Evolutionary conservation across 2,329 filamentous ascomycete species (phyloP).

Genomic region (Calonectria montana): DNA sequence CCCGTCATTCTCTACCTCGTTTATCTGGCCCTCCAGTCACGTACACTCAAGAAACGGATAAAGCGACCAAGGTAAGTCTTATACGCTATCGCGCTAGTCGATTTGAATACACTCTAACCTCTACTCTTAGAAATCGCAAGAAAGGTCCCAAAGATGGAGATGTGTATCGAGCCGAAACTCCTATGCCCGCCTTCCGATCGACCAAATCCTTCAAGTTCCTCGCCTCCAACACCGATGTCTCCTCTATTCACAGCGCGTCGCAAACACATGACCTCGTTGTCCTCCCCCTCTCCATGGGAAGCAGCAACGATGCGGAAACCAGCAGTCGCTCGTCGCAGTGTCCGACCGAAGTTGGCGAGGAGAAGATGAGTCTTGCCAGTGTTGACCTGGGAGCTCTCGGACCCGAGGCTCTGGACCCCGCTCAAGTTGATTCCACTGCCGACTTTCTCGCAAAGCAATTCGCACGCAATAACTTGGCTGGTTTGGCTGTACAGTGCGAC

Average conservation of each 20-base stretch:
- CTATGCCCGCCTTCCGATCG: constrained; percentile 20
- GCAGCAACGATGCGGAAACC: constrained; percentile 15
- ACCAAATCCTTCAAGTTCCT: constrained; percentile 23
- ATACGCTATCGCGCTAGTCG: background rate
- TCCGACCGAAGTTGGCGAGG: constrained; percentile 1
- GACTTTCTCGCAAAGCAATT: constrained; percentile 20
- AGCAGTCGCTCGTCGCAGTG: constrained; percentile 19
- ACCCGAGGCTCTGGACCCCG: constrained; percentile 19
- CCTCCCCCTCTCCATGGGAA: constrained; percentile 20
- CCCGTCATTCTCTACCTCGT: constrained; percentile 17
- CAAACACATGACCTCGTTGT: constrained; percentile 24
- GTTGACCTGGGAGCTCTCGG: constrained; percentile 22
- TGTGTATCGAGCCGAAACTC: background rate
- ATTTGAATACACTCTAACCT: background rate
- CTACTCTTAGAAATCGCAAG: background rate
- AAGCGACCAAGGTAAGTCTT: background rate
- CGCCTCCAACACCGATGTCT: constrained; percentile 8
- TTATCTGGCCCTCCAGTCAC: background rate
- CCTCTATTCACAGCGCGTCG: constrained; percentile 9
- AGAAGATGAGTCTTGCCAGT: constrained; percentile 27
- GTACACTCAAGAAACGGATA: background rate
- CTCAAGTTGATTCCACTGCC: constrained; percentile 20
- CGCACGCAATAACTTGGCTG: constrained; percentile 15
- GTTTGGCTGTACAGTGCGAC: constrained; percentile 18
- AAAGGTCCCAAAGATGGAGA: background rate